These are phyloP conservation scores for Umbelopsis vinacea DNA, from an alignment of 192 early-diverging fungal genomes.

Conservation along the genomic window DNA sequence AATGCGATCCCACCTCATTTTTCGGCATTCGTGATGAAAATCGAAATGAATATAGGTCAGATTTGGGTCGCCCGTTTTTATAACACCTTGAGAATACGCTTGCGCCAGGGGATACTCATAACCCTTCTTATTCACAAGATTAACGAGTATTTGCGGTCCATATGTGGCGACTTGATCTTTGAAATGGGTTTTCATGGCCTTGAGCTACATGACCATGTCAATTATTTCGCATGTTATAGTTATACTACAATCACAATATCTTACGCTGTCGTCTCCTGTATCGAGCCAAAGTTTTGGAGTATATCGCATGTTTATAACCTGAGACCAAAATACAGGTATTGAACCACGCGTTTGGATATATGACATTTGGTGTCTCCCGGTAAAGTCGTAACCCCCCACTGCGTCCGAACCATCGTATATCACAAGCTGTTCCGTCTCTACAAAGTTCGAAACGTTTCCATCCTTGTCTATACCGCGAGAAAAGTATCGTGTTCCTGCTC, in stretches of 20 bases:
- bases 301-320: constrained; percentile 91
- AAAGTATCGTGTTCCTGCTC: constrained; percentile 92
- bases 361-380: constrained; percentile 57
- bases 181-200: constrained; percentile 62
- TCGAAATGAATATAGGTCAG: constrained; percentile 91
- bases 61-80: constrained; percentile 59
- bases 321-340: constrained; percentile 93
- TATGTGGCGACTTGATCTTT: constrained; percentile 71
- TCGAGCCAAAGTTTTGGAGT: constrained; percentile 85
- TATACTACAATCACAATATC: not conserved
- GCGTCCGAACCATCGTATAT: constrained; percentile 54
- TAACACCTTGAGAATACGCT: constrained; percentile 74
- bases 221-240: not conserved
- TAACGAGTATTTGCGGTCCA: constrained; percentile 84
- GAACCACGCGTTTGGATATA: constrained; percentile 96
- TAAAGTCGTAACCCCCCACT: constrained; percentile 23
- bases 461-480: constrained; percentile 89
- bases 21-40: constrained; percentile 96
- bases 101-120: constrained; percentile 87
- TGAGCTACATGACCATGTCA: not conserved
- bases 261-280: constrained; percentile 67
- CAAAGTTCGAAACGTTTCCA: constrained; percentile 96
- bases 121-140: constrained; percentile 93
- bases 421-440: constrained; percentile 96
- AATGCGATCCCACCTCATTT: constrained; percentile 94